Conservation (phyloP, 495 filamentous ascomycete species). For the Jackrogersella minutella region DNA sequence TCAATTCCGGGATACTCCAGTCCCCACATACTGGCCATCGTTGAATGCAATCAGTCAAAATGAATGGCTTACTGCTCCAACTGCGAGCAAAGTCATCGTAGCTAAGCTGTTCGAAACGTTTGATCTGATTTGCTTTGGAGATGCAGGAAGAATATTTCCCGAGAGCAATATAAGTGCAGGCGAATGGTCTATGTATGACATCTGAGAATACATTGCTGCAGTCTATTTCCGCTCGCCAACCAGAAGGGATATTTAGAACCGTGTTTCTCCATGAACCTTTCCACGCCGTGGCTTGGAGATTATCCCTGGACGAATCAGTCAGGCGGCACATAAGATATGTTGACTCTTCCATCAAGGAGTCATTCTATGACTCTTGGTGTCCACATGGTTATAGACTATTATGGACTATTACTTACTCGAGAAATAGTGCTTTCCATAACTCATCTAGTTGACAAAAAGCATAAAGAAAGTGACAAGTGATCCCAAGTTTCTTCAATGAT, state of each 20-base stretch:
- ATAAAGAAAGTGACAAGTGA: conserved; percentile 87
- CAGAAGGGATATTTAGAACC: conserved; percentile 67
- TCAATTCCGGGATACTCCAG: conserved; percentile 75
- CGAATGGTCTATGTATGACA: conserved; percentile 87
- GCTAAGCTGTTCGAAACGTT: conserved; percentile 71
- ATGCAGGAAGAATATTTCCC: conserved; percentile 73
- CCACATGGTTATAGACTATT: conserved; percentile 17
- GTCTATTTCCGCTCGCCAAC: conserved; percentile 60
- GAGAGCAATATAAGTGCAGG: conserved; percentile 79
- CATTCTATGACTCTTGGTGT: conserved; percentile 1
- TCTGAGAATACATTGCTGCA: conserved; percentile 91
- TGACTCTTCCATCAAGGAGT: neutral
- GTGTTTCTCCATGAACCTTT: conserved; percentile 87
- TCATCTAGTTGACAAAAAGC: conserved; percentile 88
- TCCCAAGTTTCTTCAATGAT: conserved; percentile 71
- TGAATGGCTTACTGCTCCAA: conserved; percentile 87
- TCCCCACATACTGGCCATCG: conserved; percentile 79
- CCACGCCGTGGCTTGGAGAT: conserved; percentile 68
- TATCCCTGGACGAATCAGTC: conserved; percentile 34
- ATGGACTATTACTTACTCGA: conserved; percentile 72
- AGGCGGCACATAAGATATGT: conserved; percentile 36
- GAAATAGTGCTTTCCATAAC: conserved; percentile 86
- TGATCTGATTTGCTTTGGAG: conserved; percentile 74
- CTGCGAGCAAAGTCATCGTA: conserved; percentile 73
- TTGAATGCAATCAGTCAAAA: conserved; percentile 84